Evolutionary conservation across 202 grass and related monocot genomes (phyloP).

Genomic region (Schoenoplectus tabernaemontani): DNA sequence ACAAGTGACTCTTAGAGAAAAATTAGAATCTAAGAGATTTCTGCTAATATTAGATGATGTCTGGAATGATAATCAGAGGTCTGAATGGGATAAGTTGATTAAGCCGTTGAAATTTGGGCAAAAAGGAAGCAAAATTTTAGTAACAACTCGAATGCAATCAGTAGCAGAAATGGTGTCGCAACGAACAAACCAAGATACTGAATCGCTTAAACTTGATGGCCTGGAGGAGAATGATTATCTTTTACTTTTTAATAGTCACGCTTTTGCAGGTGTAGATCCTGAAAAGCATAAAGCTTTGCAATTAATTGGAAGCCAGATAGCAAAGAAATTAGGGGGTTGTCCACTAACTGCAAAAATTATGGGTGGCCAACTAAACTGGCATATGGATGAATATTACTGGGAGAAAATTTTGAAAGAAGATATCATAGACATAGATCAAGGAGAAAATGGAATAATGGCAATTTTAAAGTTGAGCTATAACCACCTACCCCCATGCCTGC

Average conservation of each 20-base stretch:
- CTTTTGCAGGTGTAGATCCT: constrained; percentile 1
- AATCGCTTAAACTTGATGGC: background rate
- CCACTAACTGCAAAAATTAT: constrained; percentile 9
- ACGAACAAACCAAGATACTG: background rate
- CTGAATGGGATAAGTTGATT: constrained; percentile 9
- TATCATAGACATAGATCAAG: background rate
- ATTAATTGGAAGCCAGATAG: background rate
- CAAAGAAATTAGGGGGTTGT: constrained; percentile 9
- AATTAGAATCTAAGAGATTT: background rate
- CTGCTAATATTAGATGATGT: constrained; percentile 44
- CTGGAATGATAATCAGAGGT: constrained; percentile 18
- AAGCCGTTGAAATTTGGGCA: background rate
- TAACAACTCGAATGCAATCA: constrained; percentile 37
- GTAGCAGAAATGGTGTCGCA: constrained; percentile 20
- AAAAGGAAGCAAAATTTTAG: constrained; percentile 26
- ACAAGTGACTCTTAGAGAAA: constrained; percentile 5
- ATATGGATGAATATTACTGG: background rate
- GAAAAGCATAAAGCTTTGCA: background rate
- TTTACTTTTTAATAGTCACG: background rate
- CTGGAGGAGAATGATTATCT: constrained; percentile 1
- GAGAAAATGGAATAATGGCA: background rate
- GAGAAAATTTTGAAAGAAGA: background rate
- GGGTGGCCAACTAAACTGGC: background rate
- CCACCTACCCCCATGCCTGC: background rate
- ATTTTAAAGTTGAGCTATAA: constrained; percentile 2